Evolutionary conservation across 352 stramenopile genomes (phyloP).

Genomic region (Thraustochytrium striatum): DNA sequence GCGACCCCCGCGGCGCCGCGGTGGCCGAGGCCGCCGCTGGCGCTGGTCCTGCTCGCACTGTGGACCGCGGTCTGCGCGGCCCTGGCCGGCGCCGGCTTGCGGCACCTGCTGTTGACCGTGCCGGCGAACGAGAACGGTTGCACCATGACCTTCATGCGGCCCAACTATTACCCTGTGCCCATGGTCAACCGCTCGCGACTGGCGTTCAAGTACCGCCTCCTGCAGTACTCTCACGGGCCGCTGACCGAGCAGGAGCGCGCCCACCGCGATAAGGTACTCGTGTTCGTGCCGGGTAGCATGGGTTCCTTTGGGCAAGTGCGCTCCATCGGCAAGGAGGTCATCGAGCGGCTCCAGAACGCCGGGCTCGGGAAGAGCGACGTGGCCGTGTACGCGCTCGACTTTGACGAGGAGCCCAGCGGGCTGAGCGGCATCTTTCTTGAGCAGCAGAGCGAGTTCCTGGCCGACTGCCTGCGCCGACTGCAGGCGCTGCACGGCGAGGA

Average conservation of each 20-base stretch:
- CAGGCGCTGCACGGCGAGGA: neutral
- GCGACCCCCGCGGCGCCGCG: too few relatives aligned
- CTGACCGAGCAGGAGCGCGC: neutral
- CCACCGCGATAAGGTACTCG: neutral
- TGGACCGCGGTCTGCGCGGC: neutral
- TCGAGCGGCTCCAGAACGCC: neutral
- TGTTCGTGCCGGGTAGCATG: constrained; percentile 27
- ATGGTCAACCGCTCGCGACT: constrained; percentile 32
- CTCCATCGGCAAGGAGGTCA: constrained; percentile 26
- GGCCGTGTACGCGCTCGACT: constrained; percentile 29
- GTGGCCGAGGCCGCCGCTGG: too few relatives aligned
- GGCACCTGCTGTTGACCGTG: neutral
- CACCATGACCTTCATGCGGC: constrained; percentile 42
- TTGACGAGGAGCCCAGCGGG: constrained; percentile 27
- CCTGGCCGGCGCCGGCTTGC: neutral
- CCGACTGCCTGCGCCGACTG: neutral
- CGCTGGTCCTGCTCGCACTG: neutral
- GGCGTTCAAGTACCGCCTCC: constrained; percentile 38
- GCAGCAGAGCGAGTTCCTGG: constrained; percentile 23
- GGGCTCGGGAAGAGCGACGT: neutral
- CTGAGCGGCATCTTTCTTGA: constrained; percentile 37
- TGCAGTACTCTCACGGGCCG: neutral
- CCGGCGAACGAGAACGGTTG: neutral
- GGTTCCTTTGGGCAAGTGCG: constrained; percentile 29
- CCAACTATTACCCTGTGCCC: constrained; percentile 31